Evolutionary conservation across 495 filamentous ascomycete species (phyloP).

Genomic region (Hypoxylon rickii): DNA sequence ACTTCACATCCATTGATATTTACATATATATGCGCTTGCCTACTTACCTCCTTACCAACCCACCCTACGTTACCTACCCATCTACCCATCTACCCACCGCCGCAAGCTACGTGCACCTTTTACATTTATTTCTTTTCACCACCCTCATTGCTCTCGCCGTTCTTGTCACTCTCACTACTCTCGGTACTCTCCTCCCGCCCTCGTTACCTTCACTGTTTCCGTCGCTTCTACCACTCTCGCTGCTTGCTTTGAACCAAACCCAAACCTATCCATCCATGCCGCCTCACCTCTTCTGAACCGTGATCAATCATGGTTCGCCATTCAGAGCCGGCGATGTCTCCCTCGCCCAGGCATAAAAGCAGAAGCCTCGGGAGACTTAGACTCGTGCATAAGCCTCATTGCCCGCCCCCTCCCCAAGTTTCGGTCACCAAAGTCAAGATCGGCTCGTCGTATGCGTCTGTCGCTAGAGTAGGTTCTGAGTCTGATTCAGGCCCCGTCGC

Average conservation of each 20-base stretch:
- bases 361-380: too few relatives aligned
- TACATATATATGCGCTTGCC: too few relatives aligned
- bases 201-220: too few relatives aligned
- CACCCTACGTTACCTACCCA: not conserved
- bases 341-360: not conserved
- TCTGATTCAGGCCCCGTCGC: not conserved
- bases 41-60: too few relatives aligned
- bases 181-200: too few relatives aligned
- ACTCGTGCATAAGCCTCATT: not conserved
- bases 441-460: constrained; percentile 11
- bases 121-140: too few relatives aligned
- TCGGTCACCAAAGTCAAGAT: not conserved
- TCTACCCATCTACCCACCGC: not conserved
- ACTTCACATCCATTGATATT: too few relatives aligned
- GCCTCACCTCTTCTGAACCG: not conserved
- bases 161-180: not conserved
- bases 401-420: not conserved
- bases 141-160: not conserved
- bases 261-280: too few relatives aligned
- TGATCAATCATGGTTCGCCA: not conserved
- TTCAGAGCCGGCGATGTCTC: not conserved
- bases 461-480: not conserved
- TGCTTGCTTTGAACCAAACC: too few relatives aligned
- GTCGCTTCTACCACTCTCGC: too few relatives aligned
- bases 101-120: too few relatives aligned